Percentiles rank a stretch among this genome's conserved stretches.
Evolutionary conservation across 2,329 filamentous ascomycete species (phyloP).

Genomic region (Lasiodiplodia gonubiensis): DNA sequence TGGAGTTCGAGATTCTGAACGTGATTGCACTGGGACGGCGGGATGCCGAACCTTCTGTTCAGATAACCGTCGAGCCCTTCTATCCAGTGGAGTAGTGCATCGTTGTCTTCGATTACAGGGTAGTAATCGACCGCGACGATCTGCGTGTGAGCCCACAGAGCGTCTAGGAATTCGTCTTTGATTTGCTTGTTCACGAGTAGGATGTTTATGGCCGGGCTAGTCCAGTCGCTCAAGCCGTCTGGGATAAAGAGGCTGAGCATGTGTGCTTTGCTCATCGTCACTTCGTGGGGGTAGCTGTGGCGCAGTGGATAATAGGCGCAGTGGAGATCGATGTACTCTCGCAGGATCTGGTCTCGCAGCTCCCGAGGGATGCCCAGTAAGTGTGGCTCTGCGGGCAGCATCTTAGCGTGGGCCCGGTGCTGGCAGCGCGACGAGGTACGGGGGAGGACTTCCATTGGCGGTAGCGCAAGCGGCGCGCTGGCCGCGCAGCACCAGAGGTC

Average conservation of each 20-base stretch:
- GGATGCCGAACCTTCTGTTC: neutral
- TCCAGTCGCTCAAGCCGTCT: neutral
- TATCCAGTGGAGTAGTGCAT: neutral
- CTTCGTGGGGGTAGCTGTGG: neutral
- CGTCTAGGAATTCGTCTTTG: neutral
- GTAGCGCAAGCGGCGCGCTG: too few relatives aligned
- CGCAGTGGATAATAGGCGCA: neutral
- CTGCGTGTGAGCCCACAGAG: neutral
- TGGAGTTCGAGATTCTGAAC: too few relatives aligned
- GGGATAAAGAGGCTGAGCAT: neutral
- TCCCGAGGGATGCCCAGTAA: neutral
- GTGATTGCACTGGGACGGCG: too few relatives aligned
- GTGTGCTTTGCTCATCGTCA: neutral
- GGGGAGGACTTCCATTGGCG: too few relatives aligned
- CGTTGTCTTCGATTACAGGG: neutral
- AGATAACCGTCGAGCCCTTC: neutral
- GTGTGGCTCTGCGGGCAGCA: too few relatives aligned
- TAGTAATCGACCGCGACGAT: neutral
- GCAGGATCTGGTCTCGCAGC: neutral
- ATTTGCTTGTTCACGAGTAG: neutral
- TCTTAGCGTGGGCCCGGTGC: neutral
- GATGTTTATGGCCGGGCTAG: neutral
- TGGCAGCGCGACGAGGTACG: neutral
- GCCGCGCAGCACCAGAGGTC: too few relatives aligned
- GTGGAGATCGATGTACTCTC: neutral